Evolutionary conservation across 2,329 filamentous ascomycete genomes (phyloP).

Genomic region (Coniochaeta prunicola): DNA sequence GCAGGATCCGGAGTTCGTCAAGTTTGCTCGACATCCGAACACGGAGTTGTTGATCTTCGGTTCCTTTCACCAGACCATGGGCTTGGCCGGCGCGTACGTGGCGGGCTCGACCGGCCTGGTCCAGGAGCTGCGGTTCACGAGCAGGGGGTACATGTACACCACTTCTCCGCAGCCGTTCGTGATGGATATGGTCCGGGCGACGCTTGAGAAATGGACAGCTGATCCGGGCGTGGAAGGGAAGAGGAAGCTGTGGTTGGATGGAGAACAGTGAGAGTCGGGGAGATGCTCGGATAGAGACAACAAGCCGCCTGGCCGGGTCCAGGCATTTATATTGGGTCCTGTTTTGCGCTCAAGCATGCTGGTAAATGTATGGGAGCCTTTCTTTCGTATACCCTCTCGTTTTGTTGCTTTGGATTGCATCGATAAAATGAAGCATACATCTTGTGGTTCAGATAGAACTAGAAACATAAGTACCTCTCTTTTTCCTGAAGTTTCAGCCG

Average conservation of each 20-base stretch:
- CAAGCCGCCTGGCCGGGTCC: background rate
- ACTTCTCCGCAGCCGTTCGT: slow-evolving; percentile 7
- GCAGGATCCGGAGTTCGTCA: background rate
- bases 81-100: slow-evolving; percentile 5
- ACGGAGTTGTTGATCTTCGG: slow-evolving; percentile 6
- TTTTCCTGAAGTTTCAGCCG: too few relatives aligned
- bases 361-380: too few relatives aligned
- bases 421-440: too few relatives aligned
- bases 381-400: too few relatives aligned
- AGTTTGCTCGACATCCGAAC: background rate
- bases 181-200: slow-evolving; percentile 7
- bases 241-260: background rate
- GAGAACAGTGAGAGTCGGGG: background rate
- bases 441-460: too few relatives aligned
- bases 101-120: slow-evolving; percentile 6
- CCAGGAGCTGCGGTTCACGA: slow-evolving; percentile 8
- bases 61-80: slow-evolving; percentile 5
- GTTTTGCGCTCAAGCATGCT: too few relatives aligned
- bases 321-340: background rate
- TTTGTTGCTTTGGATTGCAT: too few relatives aligned
- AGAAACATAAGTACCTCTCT: too few relatives aligned
- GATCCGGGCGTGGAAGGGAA: background rate
- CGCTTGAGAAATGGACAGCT: background rate
- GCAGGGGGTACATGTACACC: slow-evolving; percentile 7
- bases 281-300: background rate